Evolutionary conservation across 495 filamentous ascomycete genomes (phyloP).

Genomic region (Hypoxylon perforatum): DNA sequence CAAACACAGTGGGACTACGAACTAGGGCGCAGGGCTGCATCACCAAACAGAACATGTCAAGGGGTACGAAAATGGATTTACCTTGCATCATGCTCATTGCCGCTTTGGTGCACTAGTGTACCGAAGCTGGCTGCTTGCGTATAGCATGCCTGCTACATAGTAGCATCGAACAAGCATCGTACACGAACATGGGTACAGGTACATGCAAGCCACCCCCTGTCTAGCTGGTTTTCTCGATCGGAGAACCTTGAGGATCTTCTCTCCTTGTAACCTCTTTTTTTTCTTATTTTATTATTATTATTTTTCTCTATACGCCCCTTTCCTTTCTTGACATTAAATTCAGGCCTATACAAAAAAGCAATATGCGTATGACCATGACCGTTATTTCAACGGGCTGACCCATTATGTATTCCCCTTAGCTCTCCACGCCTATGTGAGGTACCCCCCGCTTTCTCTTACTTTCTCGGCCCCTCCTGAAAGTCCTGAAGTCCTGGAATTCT

Average conservation of each 20-base stretch:
- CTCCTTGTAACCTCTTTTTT: constrained; percentile 19
- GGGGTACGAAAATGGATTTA: constrained; percentile 36
- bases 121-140: constrained; percentile 1
- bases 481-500: too few species aligned
- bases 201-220: constrained; percentile 7
- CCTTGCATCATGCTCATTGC: constrained; percentile 33
- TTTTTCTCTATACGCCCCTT: constrained; percentile 5
- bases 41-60: constrained; percentile 27
- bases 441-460: constrained; percentile 18
- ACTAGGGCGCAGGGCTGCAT: constrained; percentile 27
- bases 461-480: constrained; percentile 13
- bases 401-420: constrained; percentile 11
- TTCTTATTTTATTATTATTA: not conserved
- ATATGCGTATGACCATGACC: constrained; percentile 22
- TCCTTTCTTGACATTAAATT: constrained; percentile 11
- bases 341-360: constrained; percentile 20
- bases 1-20: constrained; percentile 1
- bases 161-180: constrained; percentile 6
- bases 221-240: constrained; percentile 29
- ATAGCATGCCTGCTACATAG: too few species aligned
- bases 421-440: constrained; percentile 19
- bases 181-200: too few species aligned
- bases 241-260: constrained; percentile 41
- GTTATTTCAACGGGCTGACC: constrained; percentile 18
- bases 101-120: constrained; percentile 16